Evolutionary conservation across 139 green algal species (phyloP).

Genomic region (Picochlorum sp.): DNA sequence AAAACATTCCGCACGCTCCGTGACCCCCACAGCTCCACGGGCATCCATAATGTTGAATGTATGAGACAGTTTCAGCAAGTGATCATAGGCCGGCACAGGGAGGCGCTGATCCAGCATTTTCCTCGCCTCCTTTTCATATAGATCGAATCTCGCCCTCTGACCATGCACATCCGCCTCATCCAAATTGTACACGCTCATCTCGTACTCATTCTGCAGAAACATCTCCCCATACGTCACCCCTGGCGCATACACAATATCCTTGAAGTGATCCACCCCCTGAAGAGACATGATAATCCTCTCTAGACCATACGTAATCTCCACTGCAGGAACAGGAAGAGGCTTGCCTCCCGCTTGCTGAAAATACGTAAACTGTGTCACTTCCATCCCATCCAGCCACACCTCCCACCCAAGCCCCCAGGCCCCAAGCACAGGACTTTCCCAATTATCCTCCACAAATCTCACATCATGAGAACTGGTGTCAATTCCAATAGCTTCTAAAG

Average conservation of each 20-base stretch:
- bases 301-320: slow-evolving; percentile 99
- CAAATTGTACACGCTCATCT: slow-evolving; percentile 84
- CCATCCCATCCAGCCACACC: slow-evolving; percentile 97
- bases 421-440: slow-evolving; percentile 92
- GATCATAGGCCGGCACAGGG: slow-evolving; percentile 91
- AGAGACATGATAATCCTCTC: slow-evolving; percentile 96
- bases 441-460: slow-evolving; percentile 99
- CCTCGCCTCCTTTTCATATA: slow-evolving; percentile 72
- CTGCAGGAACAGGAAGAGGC: slow-evolving; percentile 61
- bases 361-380: slow-evolving; percentile 99
- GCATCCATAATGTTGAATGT: slow-evolving; percentile 98
- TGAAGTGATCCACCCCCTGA: slow-evolving; percentile 94
- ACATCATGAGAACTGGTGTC: slow-evolving; percentile 76
- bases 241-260: slow-evolving; percentile 77
- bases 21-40: slow-evolving; percentile 85
- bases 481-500: slow-evolving; percentile 82
- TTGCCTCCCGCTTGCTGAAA: slow-evolving; percentile 87
- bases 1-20: slow-evolving; percentile 90
- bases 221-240: slow-evolving; percentile 93
- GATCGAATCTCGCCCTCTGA: slow-evolving; percentile 67
- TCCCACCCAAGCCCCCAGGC: slow-evolving; percentile 98
- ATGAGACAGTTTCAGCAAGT: slow-evolving; percentile 95
- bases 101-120: slow-evolving; percentile 79
- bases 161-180: slow-evolving; percentile 77
- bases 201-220: slow-evolving; percentile 95